These are phyloP conservation scores for Serendipita indica DNA, from an alignment of 768 basidiomycete genomes.

Conservation along the genomic window DNA sequence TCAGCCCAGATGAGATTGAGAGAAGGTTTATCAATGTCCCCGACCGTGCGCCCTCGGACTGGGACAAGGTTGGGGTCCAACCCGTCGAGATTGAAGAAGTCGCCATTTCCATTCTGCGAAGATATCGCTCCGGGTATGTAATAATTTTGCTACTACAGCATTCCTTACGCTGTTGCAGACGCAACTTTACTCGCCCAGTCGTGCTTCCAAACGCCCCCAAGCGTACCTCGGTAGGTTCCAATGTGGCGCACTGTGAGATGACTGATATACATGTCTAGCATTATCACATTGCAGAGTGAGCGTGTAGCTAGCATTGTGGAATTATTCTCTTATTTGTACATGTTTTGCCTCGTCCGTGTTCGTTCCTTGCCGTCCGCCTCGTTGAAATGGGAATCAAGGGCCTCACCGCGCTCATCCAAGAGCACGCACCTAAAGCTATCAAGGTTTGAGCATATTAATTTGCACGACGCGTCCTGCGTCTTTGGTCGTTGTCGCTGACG, in stretches of 20 bases:
- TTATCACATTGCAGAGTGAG: conserved; percentile 8
- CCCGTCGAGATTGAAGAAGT: conserved; percentile 78
- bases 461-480: background rate
- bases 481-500: background rate
- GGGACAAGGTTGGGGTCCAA: conserved; percentile 65
- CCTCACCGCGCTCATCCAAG: conserved; percentile 72
- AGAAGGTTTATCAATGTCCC: conserved; percentile 63
- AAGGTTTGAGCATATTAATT: conserved; percentile 21
- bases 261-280: background rate
- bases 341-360: background rate
- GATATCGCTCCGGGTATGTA: conserved; percentile 78
- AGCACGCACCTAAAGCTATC: conserved; percentile 80
- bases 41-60: conserved; percentile 34
- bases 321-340: conserved; percentile 9
- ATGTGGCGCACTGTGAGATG: background rate
- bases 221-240: background rate
- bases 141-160: background rate
- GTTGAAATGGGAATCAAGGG: conserved; percentile 87
- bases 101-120: conserved; percentile 79
- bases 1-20: conserved; percentile 81
- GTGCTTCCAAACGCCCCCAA: conserved; percentile 9
- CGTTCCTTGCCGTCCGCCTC: background rate
- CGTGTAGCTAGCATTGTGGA: background rate
- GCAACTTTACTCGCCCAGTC: conserved; percentile 14
- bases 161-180: background rate